These are phyloP conservation scores for Metschnikowia lachancei DNA, from an alignment of 805 yeast genomes.

Conservation along the genomic window DNA sequence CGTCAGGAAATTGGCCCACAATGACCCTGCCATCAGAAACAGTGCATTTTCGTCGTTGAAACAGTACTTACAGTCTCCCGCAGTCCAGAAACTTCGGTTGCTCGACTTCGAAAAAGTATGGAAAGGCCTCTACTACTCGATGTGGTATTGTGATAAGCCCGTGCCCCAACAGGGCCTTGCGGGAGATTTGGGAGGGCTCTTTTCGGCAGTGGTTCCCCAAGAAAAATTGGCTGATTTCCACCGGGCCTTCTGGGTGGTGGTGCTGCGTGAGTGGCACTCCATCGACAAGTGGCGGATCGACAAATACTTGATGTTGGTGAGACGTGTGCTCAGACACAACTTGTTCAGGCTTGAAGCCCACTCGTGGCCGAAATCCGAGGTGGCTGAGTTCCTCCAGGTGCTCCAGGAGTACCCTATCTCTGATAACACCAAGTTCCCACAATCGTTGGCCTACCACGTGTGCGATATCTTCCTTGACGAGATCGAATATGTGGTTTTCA, in stretches of 20 bases:
- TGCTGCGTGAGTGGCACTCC: constrained; percentile 76
- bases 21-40: constrained; percentile 71
- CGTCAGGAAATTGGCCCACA: constrained; percentile 81
- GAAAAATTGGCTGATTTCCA: constrained; percentile 51
- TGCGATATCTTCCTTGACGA: constrained; percentile 85
- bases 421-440: constrained; percentile 59
- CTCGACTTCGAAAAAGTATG: constrained; percentile 79
- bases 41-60: constrained; percentile 66
- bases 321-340: constrained; percentile 69
- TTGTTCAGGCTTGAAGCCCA: constrained; percentile 53
- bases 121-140: constrained; percentile 92
- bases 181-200: constrained; percentile 60
- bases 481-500: constrained; percentile 62
- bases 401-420: constrained; percentile 49
- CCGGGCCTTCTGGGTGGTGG: constrained; percentile 77
- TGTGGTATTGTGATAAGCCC: constrained; percentile 97
- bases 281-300: constrained; percentile 87
- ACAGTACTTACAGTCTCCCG: constrained; percentile 48
- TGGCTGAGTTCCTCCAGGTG: constrained; percentile 45
- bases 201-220: constrained; percentile 42
- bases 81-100: constrained; percentile 40
- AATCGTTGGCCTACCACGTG: constrained; percentile 79
- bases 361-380: constrained; percentile 49
- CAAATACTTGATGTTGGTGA: constrained; percentile 75
- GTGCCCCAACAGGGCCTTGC: constrained; percentile 87